phyloP scores from a whole-genome alignment of 768 basidiomycete species.

The Amyloporia xantha region DNA sequence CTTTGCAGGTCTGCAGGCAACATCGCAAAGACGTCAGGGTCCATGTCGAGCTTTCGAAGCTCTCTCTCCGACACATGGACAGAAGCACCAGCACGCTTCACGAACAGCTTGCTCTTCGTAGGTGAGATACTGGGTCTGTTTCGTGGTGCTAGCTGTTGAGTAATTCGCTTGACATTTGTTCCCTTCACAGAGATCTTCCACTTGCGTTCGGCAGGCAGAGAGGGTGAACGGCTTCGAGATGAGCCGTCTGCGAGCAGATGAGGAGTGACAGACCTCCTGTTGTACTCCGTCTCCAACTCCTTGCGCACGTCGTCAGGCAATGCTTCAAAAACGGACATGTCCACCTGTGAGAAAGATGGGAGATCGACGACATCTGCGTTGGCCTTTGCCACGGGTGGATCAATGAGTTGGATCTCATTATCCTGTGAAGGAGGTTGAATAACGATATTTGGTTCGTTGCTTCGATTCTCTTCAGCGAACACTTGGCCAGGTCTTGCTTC shows the following conservation, averaged over 20 bases:
- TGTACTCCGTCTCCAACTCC: slow-evolving; percentile 64
- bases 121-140: slow-evolving; percentile 35
- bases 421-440: slow-evolving; percentile 31
- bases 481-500: background rate
- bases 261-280: slow-evolving; percentile 51
- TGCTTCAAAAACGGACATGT: slow-evolving; percentile 61
- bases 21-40: slow-evolving; percentile 59
- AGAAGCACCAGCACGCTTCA: slow-evolving; percentile 29
- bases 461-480: background rate
- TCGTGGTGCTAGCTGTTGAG: slow-evolving; percentile 56
- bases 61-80: slow-evolving; percentile 49
- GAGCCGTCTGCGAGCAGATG: slow-evolving; percentile 17
- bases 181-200: slow-evolving; percentile 25
- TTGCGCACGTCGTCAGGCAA: slow-evolving; percentile 62
- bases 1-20: slow-evolving; percentile 64
- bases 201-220: slow-evolving; percentile 7
- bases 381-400: slow-evolving; percentile 2
- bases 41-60: slow-evolving; percentile 60
- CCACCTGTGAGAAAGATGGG: slow-evolving; percentile 73
- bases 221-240: slow-evolving; percentile 3
- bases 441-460: slow-evolving; percentile 13
- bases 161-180: slow-evolving; percentile 49
- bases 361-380: slow-evolving; percentile 30
- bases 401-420: slow-evolving; percentile 11
- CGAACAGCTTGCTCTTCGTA: slow-evolving; percentile 31